Evolutionary conservation across 305 asterid species (phyloP), one percentile per base, ranked within the genome.

Genomic region (Fraxinus velutina): DNA sequence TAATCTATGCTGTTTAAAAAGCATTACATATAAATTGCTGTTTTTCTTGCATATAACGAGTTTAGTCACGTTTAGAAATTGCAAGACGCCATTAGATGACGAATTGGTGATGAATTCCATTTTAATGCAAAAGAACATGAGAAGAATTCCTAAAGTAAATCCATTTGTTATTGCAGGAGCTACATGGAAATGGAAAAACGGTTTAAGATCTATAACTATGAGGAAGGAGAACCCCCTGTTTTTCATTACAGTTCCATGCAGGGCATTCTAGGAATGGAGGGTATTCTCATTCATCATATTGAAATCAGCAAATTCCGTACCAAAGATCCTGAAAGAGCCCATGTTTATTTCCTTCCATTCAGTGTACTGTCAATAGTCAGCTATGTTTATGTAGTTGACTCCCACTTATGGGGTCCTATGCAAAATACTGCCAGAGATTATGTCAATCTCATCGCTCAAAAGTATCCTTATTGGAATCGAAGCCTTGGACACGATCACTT

Each of bases 241-340:
- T 92, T 90, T 79, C 97, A 92, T 55, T 84, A 76, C 27, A 93
- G 95, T 52, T 36, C 93, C 93, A 5, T 90, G 93, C 86, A 89
- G 88, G 79, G 90, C 92, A 0, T 90, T 88, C 21, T 91, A n/a
- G 62, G 92, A 0, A 88, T 89, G 12, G 93, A 92, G 75, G 95
- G 97, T 0, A 88, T 89, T 34, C 91, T 91, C 84, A 91, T 92
- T 2, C 77, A 91, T 0, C 68, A 76, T 57, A 90, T 92, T 79
- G 93, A 92, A 64, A 19, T 84, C 0, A 85, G 83, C 70, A 29
- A 15, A 7, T 89, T 87, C 76, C 79, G 85, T 47, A 89, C 91
- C 4, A 75, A n/a, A 12, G 86, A 87, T 44, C 89, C 89, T 2
- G 32, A 78, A 19, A 39, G 85, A 60, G 91, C 91, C 34, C 84